These are phyloP conservation scores for Lathyrus aphaca DNA, from an alignment of 306 rosid species.

Conservation along the genomic window DNA sequence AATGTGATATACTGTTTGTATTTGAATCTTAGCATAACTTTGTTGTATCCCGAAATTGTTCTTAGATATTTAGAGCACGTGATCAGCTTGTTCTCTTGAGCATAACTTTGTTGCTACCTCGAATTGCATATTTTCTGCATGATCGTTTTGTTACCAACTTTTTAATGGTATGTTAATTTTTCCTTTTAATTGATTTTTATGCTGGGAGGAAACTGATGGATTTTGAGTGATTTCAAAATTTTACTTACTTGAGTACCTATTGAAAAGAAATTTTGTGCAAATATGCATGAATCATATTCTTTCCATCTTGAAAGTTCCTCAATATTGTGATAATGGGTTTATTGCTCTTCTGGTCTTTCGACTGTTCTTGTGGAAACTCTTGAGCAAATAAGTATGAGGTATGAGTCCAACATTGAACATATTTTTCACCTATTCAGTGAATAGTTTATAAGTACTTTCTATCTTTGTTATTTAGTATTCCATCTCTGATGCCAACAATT, in stretches of 20 bases:
- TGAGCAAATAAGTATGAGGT: slow-evolving; percentile 82
- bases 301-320: slow-evolving; percentile 85
- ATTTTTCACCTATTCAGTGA: slow-evolving; percentile 26
- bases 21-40: no score
- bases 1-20: no score
- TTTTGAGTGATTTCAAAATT: slow-evolving; percentile 14
- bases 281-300: slow-evolving; percentile 99
- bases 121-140: slow-evolving; percentile 95
- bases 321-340: slow-evolving; percentile 97
- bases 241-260: slow-evolving; percentile 36
- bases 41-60: slow-evolving; percentile 95
- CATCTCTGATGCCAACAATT: slow-evolving; percentile 85
- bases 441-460: slow-evolving; percentile 24
- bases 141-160: slow-evolving; percentile 97
- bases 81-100: slow-evolving; percentile 97
- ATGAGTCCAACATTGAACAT: slow-evolving; percentile 22
- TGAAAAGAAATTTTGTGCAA: slow-evolving; percentile 63
- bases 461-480: slow-evolving; percentile 64
- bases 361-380: slow-evolving; percentile 87
- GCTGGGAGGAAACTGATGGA: slow-evolving; percentile 24
- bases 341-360: slow-evolving; percentile 94
- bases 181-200: slow-evolving; percentile 32
- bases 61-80: slow-evolving; percentile 87
- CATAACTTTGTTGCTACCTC: slow-evolving; percentile 93
- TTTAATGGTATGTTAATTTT: slow-evolving; percentile 64